A percentile compares a stretch with the other conserved stretches of the same genome.
Conservation (phyloP, 129 eudicot species). For the Smallanthus sonchifolius region DNA sequence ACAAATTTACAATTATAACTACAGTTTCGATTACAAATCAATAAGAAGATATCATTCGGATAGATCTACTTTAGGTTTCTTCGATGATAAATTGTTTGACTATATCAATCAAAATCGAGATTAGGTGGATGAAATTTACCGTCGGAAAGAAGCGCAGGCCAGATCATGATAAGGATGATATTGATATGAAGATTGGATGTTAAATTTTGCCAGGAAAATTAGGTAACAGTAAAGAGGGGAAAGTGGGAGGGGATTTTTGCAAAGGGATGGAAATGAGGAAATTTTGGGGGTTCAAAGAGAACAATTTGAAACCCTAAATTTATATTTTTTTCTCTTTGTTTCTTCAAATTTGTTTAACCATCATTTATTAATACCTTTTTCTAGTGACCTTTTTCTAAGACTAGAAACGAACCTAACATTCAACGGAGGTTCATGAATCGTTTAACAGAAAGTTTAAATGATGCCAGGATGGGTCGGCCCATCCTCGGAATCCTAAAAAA, state of each 20-base stretch:
- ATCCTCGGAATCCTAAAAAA: no score
- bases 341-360: background rate
- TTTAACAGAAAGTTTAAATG: no score
- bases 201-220: conserved; percentile 10
- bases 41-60: background rate
- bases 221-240: conserved; percentile 27
- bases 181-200: conserved; percentile 29
- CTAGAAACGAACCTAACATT: no score
- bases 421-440: no score
- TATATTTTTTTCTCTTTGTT: background rate
- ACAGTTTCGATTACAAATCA: background rate
- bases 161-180: conserved; percentile 33
- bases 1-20: background rate
- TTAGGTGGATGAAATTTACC: conserved; percentile 21
- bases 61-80: background rate
- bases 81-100: background rate
- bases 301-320: conserved; percentile 51
- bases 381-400: no score
- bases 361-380: no score
- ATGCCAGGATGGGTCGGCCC: no score
- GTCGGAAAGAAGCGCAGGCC: conserved; percentile 12
- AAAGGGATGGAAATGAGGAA: conserved; percentile 31
- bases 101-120: background rate
- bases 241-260: conserved; percentile 25
- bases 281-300: conserved; percentile 13